Conservation (phyloP, 805 yeast genomes). For the Saccharomycopsis fibuligera region DNA sequence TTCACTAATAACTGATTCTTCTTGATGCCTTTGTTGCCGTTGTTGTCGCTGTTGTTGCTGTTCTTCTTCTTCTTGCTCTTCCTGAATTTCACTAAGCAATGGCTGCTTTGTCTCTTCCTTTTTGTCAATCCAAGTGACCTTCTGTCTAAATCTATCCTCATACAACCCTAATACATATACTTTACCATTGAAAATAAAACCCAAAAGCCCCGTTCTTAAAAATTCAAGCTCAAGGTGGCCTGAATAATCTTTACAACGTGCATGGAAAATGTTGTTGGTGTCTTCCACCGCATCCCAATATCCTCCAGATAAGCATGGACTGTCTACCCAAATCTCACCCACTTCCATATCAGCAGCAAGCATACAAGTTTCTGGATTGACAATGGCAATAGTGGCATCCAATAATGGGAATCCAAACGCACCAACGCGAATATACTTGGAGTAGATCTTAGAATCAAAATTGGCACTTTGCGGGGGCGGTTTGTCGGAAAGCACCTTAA, state of each 20-base stretch:
- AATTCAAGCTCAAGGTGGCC: slow-evolving; percentile 73
- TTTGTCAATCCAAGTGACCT: slow-evolving; percentile 60
- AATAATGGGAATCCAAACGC: slow-evolving; percentile 94
- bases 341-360: slow-evolving; percentile 71
- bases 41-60: slow-evolving; percentile 5
- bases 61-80: slow-evolving; percentile 24
- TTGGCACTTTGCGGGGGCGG: slow-evolving; percentile 47
- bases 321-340: slow-evolving; percentile 98
- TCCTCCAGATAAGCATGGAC: slow-evolving; percentile 86
- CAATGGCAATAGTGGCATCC: slow-evolving; percentile 88
- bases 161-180: slow-evolving; percentile 83
- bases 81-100: slow-evolving; percentile 4
- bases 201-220: slow-evolving; percentile 83
- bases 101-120: slow-evolving; percentile 28
- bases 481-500: slow-evolving; percentile 55
- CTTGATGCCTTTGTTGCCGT: too few relatives aligned
- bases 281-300: slow-evolving; percentile 69
- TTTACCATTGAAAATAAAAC: slow-evolving; percentile 82
- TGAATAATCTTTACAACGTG: slow-evolving; percentile 65
- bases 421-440: slow-evolving; percentile 48
- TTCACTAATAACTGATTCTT: not conserved
- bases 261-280: slow-evolving; percentile 73
- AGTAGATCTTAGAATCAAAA: slow-evolving; percentile 24
- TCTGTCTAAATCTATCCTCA: slow-evolving; percentile 84
- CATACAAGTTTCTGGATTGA: slow-evolving; percentile 83